Conservation (phyloP, 495 filamentous ascomycete genomes). For the Ascobolus immersus region DNA sequence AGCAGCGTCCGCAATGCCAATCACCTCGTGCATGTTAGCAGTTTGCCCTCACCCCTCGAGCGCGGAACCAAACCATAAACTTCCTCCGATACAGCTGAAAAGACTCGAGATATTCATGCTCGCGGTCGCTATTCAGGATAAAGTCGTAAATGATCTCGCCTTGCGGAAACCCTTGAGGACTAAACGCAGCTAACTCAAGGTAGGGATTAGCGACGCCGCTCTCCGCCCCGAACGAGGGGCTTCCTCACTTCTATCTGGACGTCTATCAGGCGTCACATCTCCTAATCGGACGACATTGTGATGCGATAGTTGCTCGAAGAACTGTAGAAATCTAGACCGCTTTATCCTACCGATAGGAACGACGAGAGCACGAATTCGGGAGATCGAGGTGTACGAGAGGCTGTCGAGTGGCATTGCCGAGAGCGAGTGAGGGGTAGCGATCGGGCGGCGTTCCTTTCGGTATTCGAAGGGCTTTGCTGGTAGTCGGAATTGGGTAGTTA, state of each 20-base stretch:
- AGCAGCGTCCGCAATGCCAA: conserved; percentile 10
- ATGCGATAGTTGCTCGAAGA: conserved; percentile 48
- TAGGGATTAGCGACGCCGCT: background rate
- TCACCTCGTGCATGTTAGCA: background rate
- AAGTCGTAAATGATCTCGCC: conserved; percentile 80
- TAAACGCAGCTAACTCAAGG: conserved; percentile 58
- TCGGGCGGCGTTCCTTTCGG: too few relatives aligned
- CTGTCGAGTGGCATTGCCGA: conserved; percentile 54
- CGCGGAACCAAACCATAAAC: conserved; percentile 7
- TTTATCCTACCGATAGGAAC: conserved; percentile 69
- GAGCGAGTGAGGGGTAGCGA: too few relatives aligned
- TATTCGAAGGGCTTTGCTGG: too few relatives aligned
- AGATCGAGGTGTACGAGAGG: conserved; percentile 67
- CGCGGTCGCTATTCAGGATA: conserved; percentile 47
- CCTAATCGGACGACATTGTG: conserved; percentile 69
- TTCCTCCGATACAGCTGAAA: conserved; percentile 15
- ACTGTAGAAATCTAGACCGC: conserved; percentile 50
- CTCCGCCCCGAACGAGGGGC: background rate
- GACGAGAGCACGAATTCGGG: conserved; percentile 58
- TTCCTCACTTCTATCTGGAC: conserved; percentile 56
- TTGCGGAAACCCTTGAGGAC: conserved; percentile 69
- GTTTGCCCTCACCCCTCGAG: background rate
- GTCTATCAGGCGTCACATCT: conserved; percentile 69
- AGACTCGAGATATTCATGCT: conserved; percentile 14
- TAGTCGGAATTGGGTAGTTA: too few relatives aligned